Base-by-base conservation (phyloP, 2,329 filamentous ascomycete genomes). In the Mollisia scopiformis region DNA sequence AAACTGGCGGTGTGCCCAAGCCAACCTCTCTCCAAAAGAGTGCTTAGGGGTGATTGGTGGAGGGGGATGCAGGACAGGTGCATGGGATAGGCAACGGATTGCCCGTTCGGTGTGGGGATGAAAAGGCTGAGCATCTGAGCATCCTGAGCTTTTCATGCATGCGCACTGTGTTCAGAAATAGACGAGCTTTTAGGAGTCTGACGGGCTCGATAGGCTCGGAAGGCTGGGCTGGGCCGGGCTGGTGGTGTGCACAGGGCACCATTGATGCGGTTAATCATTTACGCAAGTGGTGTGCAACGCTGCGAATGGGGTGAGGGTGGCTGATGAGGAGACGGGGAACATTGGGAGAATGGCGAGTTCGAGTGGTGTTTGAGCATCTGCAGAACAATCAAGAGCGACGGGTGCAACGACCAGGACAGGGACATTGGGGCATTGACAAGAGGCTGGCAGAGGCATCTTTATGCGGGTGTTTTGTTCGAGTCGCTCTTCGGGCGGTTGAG, bases 401-500 rank as follows among this genome's bases (percentile, higher is more conserved):
- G 37, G n/a, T n/a, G n/a, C n/a, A n/a, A n/a, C n/a, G n/a, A n/a
- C n/a, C n/a, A n/a, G n/a, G n/a, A n/a, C n/a, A n/a, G n/a, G n/a
- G n/a, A n/a, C n/a, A n/a, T n/a, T n/a, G n/a, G n/a, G n/a, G n/a
- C n/a, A n/a, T n/a, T n/a, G n/a, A n/a, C n/a, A n/a, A n/a, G n/a
- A n/a, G n/a, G n/a, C n/a, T n/a, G n/a, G 30, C 37, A 30, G 47
- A 35, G 53, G 58, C 35, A 56, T 35, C 35, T 60, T 60, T 57
- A 60, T 61, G 54, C 58, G 58, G 54, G 33, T 52, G 58, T 52
- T 53, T n/a, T 31, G 47, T 49, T 55, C 49, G 51, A 53, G 27
- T 57, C 37, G 25, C 50, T 58, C 41, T 21, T 27, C 51, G 46
- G 58, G 58, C 58, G 58, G 53, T 57, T 57, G 53, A 60, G 27